These are phyloP conservation scores for Albifimbria verrucaria DNA, from an alignment of 2,329 filamentous ascomycete species.

Conservation along the genomic window DNA sequence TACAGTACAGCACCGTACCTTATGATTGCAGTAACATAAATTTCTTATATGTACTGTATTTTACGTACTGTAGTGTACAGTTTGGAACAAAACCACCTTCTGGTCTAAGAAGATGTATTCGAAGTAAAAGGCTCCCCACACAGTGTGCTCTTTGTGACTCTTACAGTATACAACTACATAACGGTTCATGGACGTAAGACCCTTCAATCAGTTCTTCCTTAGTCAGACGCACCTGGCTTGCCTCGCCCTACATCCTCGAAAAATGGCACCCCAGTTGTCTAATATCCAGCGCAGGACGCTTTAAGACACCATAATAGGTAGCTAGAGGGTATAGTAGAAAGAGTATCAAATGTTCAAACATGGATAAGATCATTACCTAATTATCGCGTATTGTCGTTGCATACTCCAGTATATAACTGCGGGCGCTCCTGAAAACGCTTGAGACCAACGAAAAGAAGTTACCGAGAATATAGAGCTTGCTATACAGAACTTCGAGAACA, in stretches of 20 bases:
- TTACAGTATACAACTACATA: background rate
- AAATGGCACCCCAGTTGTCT: background rate
- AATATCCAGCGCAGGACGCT: background rate
- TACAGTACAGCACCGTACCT: no score
- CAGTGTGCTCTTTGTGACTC: background rate
- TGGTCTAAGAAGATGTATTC: background rate
- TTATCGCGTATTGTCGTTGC: background rate
- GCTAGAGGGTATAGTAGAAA: no score
- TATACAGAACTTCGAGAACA: background rate
- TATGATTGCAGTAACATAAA: no score
- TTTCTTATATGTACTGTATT: no score
- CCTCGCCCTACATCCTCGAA: background rate
- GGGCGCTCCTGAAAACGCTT: background rate
- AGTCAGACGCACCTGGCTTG: background rate
- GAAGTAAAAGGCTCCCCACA: background rate
- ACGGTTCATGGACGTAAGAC: background rate
- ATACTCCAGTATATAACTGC: background rate
- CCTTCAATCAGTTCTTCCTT: background rate
- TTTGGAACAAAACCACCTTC: background rate
- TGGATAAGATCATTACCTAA: background rate
- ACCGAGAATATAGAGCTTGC: background rate
- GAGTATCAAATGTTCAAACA: background rate
- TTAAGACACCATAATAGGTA: no score
- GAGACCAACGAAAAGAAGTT: background rate
- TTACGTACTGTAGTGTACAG: no score